Conservation (phyloP, 805 yeast genomes). For the Wickerhamomyces canadensis region DNA sequence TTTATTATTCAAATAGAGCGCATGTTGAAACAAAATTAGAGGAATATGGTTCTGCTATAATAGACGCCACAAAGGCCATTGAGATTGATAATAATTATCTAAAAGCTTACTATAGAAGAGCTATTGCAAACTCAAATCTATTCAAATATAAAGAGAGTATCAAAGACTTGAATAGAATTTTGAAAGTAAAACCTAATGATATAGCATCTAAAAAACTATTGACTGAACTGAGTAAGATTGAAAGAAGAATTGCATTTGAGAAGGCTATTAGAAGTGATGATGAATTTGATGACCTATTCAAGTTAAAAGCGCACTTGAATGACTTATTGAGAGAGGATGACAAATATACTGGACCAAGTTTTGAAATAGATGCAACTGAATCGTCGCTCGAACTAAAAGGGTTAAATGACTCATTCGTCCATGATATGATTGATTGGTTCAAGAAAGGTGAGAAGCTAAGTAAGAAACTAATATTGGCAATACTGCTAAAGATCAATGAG, state of each 20-base stretch:
- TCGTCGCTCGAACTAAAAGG: constrained; percentile 24
- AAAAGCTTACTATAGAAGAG: constrained; percentile 85
- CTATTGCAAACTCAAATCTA: constrained; percentile 73
- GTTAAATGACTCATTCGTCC: constrained; percentile 51
- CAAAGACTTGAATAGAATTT: constrained; percentile 59
- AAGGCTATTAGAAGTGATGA: constrained; percentile 79
- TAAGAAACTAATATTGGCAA: constrained; percentile 77
- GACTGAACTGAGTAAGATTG: constrained; percentile 55
- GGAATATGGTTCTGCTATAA: constrained; percentile 77
- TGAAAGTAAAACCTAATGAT: constrained; percentile 62
- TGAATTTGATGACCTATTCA: constrained; percentile 39
- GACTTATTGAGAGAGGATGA: constrained; percentile 35
- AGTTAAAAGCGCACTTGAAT: constrained; percentile 13
- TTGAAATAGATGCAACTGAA: constrained; percentile 33
- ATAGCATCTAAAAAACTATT: constrained; percentile 56
- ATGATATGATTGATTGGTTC: constrained; percentile 64
- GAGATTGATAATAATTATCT: constrained; percentile 58
- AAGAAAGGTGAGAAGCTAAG: constrained; percentile 69
- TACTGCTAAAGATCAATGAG: constrained; percentile 65
- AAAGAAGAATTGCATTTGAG: constrained; percentile 75
- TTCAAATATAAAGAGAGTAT: constrained; percentile 71
- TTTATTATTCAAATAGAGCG: constrained; percentile 81
- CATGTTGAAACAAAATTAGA: constrained; percentile 84
- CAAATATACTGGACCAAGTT: constrained; percentile 52
- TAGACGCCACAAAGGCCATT: constrained; percentile 72